A percentile compares a stretch with the other conserved stretches of the same genome.
These are phyloP conservation scores for Aaosphaeria arxii DNA, from an alignment of 2,329 filamentous ascomycete species.

Conservation along the genomic window DNA sequence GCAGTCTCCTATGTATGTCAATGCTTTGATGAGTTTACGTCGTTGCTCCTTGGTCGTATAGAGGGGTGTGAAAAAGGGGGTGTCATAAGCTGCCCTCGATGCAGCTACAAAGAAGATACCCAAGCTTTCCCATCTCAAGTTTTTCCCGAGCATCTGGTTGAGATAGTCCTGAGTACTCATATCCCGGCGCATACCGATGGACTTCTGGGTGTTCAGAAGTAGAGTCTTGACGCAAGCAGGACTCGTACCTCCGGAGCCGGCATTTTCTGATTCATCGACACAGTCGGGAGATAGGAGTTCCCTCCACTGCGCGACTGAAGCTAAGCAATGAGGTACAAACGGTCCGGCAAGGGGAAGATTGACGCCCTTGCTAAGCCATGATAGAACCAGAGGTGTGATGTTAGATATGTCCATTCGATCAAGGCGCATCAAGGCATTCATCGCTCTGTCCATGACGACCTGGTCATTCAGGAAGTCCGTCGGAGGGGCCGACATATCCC, in stretches of 20 bases:
- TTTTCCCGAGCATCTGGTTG: not conserved
- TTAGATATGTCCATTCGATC: not conserved
- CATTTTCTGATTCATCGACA: too few relatives aligned
- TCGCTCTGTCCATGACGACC: conserved; percentile 7
- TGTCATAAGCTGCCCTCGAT: not conserved
- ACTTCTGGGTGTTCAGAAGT: too few relatives aligned
- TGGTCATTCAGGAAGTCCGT: too few relatives aligned
- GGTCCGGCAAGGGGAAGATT: not conserved
- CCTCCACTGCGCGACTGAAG: not conserved
- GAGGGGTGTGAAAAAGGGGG: not conserved
- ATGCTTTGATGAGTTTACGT: not conserved
- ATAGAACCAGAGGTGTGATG: not conserved
- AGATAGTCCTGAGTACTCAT: too few relatives aligned
- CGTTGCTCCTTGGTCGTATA: not conserved
- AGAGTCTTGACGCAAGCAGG: too few relatives aligned
- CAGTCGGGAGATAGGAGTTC: too few relatives aligned
- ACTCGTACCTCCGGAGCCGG: too few relatives aligned
- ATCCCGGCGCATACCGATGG: too few relatives aligned
- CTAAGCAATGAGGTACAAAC: not conserved
- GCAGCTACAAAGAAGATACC: not conserved
- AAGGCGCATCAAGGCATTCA: conserved; percentile 8
- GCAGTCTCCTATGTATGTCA: not conserved
- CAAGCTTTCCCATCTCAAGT: not conserved
- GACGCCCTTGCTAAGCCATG: not conserved
- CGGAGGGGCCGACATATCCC: too few relatives aligned